These are phyloP conservation scores for Wallacemonas rigidus DNA, from an alignment of 208 protist genomes.

Conservation along the genomic window DNA sequence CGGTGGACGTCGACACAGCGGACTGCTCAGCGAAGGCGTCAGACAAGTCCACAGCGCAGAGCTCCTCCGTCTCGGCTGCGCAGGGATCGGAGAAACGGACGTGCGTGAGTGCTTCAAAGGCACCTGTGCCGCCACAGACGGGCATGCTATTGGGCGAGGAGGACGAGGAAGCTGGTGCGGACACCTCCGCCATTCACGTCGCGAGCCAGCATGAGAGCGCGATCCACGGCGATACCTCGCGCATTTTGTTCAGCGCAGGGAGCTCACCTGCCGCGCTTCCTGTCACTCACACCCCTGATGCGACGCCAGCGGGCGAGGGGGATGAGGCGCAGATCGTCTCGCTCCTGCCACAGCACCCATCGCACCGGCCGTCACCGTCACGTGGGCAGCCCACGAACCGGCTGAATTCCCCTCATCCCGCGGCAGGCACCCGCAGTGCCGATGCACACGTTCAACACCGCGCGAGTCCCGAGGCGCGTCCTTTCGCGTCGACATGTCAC, in stretches of 20 bases:
- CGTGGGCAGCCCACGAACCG: not conserved
- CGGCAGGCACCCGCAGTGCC: no score
- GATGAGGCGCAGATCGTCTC: not conserved
- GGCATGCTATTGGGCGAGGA: not conserved
- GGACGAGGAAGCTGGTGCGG: not conserved
- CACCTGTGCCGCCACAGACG: not conserved
- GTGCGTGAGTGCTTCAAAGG: not conserved
- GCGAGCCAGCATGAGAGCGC: not conserved
- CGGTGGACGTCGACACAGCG: not conserved
- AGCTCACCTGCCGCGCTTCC: not conserved
- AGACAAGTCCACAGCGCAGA: no score
- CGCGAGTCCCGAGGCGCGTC: slow-evolving; percentile 28
- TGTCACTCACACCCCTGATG: no score
- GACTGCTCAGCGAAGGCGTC: no score
- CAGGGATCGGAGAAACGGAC: no score
- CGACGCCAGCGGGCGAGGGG: no score
- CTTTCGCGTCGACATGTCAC: slow-evolving; percentile 52
- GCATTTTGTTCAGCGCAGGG: slow-evolving; percentile 7
- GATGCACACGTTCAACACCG: not conserved
- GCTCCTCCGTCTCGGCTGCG: no score
- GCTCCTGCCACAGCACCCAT: not conserved
- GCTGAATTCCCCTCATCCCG: no score
- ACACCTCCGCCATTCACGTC: slow-evolving; percentile 8
- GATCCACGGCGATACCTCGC: slow-evolving; percentile 9
- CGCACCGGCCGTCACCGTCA: not conserved